Conservation (phyloP, 2,329 filamentous ascomycete species). For the Microthyrium microscopicum region DNA sequence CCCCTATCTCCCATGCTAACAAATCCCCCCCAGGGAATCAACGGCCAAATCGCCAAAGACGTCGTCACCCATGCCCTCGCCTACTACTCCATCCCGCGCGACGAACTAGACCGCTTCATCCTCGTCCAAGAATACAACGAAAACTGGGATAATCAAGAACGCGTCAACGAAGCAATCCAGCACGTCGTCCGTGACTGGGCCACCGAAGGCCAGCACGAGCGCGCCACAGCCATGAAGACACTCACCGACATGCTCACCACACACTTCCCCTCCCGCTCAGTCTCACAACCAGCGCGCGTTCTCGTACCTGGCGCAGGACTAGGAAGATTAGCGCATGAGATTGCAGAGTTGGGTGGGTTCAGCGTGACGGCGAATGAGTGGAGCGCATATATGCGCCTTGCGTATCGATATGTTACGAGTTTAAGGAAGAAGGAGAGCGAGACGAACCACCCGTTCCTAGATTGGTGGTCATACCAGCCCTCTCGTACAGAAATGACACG, state of each 20-base stretch:
- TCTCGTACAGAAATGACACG: neutral
- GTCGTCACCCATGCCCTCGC: conserved; percentile 1
- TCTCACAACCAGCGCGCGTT: neutral
- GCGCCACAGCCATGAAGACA: conserved; percentile 2
- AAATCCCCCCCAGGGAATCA: neutral
- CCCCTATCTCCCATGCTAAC: too few species aligned
- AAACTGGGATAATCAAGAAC: conserved; percentile 4
- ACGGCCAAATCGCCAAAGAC: neutral
- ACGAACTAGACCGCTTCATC: conserved; percentile 3
- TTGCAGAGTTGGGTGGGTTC: conserved; percentile 1
- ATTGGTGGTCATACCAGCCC: conserved; percentile 8
- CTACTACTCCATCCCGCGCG: conserved; percentile 1
- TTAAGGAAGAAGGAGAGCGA: neutral
- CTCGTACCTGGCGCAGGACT: conserved; percentile 5
- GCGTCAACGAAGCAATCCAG: conserved; percentile 4
- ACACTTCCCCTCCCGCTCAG: conserved; percentile 3
- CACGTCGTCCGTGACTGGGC: conserved; percentile 8
- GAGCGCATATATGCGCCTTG: conserved; percentile 6
- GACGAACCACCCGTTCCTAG: conserved; percentile 1
- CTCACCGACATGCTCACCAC: conserved; percentile 5
- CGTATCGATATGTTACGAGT: conserved; percentile 6
- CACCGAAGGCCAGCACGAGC: conserved; percentile 6
- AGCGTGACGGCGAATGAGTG: conserved; percentile 7
- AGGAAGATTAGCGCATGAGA: conserved; percentile 6
- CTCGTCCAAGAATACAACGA: neutral